Evolutionary conservation across 129 eudicot species (phyloP).

Genomic region (Centaurea solstitialis): DNA sequence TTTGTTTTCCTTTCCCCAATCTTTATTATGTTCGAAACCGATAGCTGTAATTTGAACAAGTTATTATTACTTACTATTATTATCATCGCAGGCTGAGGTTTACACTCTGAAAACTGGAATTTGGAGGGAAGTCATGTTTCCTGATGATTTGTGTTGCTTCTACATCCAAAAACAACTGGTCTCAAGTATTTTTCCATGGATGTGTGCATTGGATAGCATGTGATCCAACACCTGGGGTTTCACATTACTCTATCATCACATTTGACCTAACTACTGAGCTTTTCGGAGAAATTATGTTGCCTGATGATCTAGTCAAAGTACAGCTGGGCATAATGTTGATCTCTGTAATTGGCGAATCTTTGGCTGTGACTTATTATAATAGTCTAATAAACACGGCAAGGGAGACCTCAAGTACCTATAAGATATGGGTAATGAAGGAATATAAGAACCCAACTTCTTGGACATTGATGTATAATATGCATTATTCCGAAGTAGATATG

Average conservation of each 20-base stretch:
- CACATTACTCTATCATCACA: background rate
- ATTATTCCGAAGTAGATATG: background rate
- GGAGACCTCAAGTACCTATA: background rate
- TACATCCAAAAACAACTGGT: background rate
- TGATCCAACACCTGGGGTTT: background rate
- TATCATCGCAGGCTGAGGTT: background rate
- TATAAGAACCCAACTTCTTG: background rate
- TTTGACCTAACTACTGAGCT: background rate
- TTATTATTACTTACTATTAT: too few relatives aligned
- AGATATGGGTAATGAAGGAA: slow-evolving; percentile 6
- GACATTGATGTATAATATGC: background rate
- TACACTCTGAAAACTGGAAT: background rate
- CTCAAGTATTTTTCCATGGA: background rate
- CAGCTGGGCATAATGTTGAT: background rate
- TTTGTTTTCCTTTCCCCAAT: background rate
- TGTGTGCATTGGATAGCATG: background rate
- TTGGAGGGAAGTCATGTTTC: background rate
- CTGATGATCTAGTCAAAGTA: background rate
- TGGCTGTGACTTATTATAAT: background rate
- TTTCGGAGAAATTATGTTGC: slow-evolving; percentile 3
- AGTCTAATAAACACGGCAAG: too few relatives aligned
- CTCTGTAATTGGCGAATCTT: background rate
- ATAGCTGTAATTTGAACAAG: too few relatives aligned
- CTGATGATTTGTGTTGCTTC: background rate
- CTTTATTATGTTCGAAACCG: too few relatives aligned